phyloP scores from a whole-genome alignment of 176 grass and related monocot species.

The Zizania latifolia region DNA sequence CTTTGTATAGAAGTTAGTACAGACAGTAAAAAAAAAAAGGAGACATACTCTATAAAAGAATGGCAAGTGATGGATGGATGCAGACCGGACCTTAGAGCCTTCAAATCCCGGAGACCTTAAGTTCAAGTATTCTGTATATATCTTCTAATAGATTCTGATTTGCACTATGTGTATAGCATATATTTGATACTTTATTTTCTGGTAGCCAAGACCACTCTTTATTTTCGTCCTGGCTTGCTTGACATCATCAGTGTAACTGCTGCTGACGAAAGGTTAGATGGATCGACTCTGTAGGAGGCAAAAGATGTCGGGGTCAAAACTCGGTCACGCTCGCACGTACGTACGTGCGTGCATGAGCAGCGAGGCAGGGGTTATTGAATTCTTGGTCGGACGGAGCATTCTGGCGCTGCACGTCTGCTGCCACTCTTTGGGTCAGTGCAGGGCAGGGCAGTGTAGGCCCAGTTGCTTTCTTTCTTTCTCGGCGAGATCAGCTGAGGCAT shows the following conservation, averaged over 20 bases:
- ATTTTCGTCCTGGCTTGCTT: neutral
- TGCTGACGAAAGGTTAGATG: neutral
- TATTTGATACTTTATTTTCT: no score
- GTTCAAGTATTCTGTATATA: no score
- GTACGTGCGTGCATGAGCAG: neutral
- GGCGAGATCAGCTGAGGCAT: conserved; percentile 3
- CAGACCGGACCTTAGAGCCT: no score
- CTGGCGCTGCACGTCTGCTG: neutral
- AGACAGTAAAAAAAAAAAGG: neutral
- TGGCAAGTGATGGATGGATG: neutral
- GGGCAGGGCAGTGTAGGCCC: neutral
- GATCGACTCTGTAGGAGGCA: neutral
- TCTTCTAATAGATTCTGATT: no score
- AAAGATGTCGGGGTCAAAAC: conserved; percentile 7
- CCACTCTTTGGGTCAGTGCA: conserved; percentile 1
- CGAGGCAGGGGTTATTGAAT: conserved; percentile 2
- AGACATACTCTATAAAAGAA: no score
- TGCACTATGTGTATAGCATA: no score
- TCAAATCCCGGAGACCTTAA: no score
- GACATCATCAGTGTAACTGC: conserved; percentile 34
- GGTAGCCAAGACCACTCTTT: no score
- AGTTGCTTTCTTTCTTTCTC: neutral
- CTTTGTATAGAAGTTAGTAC: neutral
- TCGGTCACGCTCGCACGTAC: conserved; percentile 14
- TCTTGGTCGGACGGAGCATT: conserved; percentile 9